These are phyloP conservation scores for Solanum megistacrolobum DNA, from an alignment of 257 asterid species.

Conservation along the genomic window DNA sequence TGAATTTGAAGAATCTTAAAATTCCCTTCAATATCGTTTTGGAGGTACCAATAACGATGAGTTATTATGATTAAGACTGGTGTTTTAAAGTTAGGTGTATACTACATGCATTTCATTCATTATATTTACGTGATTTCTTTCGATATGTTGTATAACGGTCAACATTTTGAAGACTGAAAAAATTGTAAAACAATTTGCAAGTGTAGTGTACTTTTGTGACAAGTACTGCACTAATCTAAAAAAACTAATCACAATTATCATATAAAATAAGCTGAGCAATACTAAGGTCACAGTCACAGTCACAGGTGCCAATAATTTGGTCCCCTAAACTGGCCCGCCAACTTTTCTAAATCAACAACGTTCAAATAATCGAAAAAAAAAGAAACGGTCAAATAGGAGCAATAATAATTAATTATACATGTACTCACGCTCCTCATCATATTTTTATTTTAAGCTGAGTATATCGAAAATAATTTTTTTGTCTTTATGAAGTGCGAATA, in stretches of 20 bases:
- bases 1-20: neutral
- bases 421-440: neutral
- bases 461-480: too few species aligned
- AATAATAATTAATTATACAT: neutral
- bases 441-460: neutral
- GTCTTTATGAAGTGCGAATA: accelerated
- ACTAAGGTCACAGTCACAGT: neutral
- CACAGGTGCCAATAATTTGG: neutral
- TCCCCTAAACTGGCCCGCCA: neutral
- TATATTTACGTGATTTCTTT: neutral
- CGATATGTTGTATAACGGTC: neutral
- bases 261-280: neutral
- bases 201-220: neutral
- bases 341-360: neutral
- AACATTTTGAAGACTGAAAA: neutral
- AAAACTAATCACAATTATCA: neutral
- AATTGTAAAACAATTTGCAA: neutral
- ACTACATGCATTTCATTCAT: too few species aligned
- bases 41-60: neutral
- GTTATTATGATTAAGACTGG: neutral
- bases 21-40: neutral
- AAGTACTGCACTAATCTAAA: neutral
- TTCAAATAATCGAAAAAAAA: neutral
- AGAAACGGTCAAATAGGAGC: neutral
- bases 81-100: neutral